These are phyloP conservation scores for Xylariomycetidae sp. DNA, from an alignment of 2,329 filamentous ascomycete genomes.

Conservation along the genomic window DNA sequence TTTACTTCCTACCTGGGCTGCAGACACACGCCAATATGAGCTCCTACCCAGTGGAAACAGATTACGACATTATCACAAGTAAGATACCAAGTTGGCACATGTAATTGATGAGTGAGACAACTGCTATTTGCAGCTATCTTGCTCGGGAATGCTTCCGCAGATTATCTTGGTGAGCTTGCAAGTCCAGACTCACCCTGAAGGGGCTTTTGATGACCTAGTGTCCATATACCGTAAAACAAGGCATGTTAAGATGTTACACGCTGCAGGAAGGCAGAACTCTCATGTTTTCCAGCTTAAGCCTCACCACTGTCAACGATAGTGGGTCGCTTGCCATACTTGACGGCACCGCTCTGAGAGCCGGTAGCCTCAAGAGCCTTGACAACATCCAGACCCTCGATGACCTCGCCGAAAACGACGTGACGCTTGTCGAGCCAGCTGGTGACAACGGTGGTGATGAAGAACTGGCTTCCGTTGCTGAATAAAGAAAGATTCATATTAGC, in stretches of 20 bases:
- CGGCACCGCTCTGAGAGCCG: conserved; percentile 49
- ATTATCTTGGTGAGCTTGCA: too few species aligned
- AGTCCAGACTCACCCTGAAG: too few species aligned
- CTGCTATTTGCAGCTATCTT: conserved; percentile 18
- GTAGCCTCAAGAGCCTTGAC: conserved; percentile 60
- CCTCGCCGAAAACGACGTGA: conserved; percentile 82
- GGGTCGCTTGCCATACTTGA: conserved; percentile 53
- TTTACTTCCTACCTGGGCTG: too few species aligned
- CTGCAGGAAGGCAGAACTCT: conserved; percentile 3
- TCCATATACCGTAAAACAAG: too few species aligned
- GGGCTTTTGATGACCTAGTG: too few species aligned
- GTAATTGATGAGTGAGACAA: conserved; percentile 3
- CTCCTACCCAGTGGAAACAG: too few species aligned
- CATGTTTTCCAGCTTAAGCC: conserved; percentile 33
- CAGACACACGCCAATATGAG: too few species aligned
- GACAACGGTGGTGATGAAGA: conserved; percentile 92
- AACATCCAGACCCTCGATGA: conserved; percentile 48
- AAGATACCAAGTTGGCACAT: too few species aligned
- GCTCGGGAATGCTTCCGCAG: too few species aligned
- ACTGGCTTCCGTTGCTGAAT: conserved; percentile 95
- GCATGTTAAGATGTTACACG: conserved; percentile 23
- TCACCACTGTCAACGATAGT: conserved; percentile 53
- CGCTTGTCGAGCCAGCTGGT: conserved; percentile 82
- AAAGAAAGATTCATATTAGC: conserved; percentile 23
- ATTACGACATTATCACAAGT: too few species aligned